These are phyloP conservation scores for Paulownia fortunei DNA, from an alignment of 257 asterid species.

Conservation along the genomic window DNA sequence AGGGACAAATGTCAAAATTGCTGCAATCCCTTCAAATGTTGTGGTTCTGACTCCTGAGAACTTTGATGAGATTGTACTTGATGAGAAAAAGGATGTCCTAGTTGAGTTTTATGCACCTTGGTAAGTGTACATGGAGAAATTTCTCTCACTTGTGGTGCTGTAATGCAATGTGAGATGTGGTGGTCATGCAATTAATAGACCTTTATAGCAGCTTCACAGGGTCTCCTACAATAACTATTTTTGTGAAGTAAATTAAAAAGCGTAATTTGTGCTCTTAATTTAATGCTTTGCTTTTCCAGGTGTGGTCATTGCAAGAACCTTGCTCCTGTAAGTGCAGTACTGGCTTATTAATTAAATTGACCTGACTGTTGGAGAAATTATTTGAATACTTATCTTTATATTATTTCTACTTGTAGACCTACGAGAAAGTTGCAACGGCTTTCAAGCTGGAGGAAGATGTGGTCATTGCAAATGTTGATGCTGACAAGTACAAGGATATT, in stretches of 20 bases:
- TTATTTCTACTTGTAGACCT: conserved; percentile 52
- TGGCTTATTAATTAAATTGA: conserved; percentile 25
- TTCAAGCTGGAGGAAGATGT: conserved; percentile 76
- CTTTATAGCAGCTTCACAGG: not conserved
- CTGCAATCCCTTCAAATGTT: conserved; percentile 74
- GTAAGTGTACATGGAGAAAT: conserved; percentile 44
- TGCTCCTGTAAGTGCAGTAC: conserved; percentile 83
- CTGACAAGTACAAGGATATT: conserved; percentile 80
- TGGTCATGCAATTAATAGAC: not conserved
- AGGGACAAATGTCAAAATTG: conserved; percentile 92
- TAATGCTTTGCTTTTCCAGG: conserved; percentile 57
- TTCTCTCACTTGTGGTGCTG: not conserved
- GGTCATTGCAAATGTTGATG: conserved; percentile 89
- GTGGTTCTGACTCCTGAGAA: conserved; percentile 74
- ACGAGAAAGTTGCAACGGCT: conserved; percentile 89
- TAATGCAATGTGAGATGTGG: not conserved
- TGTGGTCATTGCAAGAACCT: conserved; percentile 97
- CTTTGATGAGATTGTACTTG: conserved; percentile 78
- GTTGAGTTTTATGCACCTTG: conserved; percentile 99
- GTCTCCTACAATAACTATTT: not conserved
- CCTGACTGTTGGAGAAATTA: conserved; percentile 20
- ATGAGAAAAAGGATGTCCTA: conserved; percentile 79
- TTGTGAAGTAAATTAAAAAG: not conserved
- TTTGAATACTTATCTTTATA: conserved; percentile 23
- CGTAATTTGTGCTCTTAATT: conserved; percentile 19